Conservation (phyloP, 192 early-diverging fungal genomes). For the Coemansia sp. region DNA sequence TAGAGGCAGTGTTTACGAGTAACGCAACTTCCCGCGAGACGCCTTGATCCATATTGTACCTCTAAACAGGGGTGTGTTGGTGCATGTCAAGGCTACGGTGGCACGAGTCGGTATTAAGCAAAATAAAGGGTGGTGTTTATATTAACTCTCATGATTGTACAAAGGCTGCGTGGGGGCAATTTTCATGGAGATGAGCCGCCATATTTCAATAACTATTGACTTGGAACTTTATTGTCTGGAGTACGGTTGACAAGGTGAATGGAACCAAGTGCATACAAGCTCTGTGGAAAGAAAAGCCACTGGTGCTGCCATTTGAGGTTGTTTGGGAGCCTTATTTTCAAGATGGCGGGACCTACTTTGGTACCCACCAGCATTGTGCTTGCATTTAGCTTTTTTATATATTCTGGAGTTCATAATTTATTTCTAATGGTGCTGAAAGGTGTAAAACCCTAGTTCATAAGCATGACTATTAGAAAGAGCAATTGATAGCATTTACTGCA, state of each 20-base stretch:
- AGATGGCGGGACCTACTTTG: conserved; percentile 16
- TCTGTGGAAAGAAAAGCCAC: no score
- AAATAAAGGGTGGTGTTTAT: conserved; percentile 30
- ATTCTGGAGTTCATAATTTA: no score
- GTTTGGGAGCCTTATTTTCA: conserved; percentile 18
- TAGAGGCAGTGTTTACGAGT: conserved; percentile 15
- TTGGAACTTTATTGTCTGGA: conserved; percentile 8
- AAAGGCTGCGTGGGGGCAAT: conserved; percentile 37
- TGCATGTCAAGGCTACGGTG: conserved; percentile 40
- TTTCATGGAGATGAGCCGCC: not conserved
- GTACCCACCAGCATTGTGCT: not conserved
- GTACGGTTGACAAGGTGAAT: not conserved
- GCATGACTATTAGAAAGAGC: no score
- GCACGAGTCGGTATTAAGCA: conserved; percentile 17
- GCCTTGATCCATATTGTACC: conserved; percentile 16
- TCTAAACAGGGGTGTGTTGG: not conserved
- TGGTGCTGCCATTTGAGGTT: no score
- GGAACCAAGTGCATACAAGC: not conserved
- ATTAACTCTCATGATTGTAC: conserved; percentile 46
- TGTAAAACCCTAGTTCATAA: no score
- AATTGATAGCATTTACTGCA: no score
- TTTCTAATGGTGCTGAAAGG: no score
- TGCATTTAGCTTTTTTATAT: no score
- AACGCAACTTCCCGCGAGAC: conserved; percentile 5
- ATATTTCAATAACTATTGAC: conserved; percentile 47